phyloP scores from a whole-genome alignment of 257 asterid species.

The Gynochthodes officinalis region DNA sequence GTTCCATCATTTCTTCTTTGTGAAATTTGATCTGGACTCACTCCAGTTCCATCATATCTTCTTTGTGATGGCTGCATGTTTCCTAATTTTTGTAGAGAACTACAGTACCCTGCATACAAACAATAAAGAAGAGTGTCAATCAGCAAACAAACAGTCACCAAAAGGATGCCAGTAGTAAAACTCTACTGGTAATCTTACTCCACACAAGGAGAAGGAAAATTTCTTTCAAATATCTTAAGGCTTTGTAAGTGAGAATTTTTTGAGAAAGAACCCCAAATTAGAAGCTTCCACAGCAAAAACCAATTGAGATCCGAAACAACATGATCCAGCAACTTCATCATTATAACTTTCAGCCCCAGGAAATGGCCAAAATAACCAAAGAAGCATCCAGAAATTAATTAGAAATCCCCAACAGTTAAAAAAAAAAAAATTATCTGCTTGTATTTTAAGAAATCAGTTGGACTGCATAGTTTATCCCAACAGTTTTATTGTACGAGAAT shows the following conservation, averaged over 20 bases:
- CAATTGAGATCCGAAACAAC: neutral
- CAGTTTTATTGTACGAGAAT: neutral
- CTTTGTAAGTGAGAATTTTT: neutral
- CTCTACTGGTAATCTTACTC: neutral
- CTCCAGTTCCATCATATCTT: constrained; percentile 40
- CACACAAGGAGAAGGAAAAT: neutral
- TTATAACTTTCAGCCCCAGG: neutral
- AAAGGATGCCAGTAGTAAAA: neutral
- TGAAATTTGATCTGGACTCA: constrained; percentile 27
- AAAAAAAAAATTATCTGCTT: neutral
- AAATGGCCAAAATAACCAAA: neutral
- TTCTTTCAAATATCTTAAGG: neutral
- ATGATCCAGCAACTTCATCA: neutral
- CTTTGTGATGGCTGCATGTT: constrained; percentile 61
- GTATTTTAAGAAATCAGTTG: neutral
- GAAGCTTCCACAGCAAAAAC: neutral
- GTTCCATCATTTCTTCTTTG: too few species aligned
- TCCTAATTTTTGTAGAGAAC: constrained; percentile 19
- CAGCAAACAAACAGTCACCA: constrained; percentile 4
- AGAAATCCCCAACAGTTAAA: neutral
- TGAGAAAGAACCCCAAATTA: neutral
- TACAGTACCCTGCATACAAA: constrained; percentile 20
- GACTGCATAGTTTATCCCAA: neutral
- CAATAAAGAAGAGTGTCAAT: constrained; percentile 14
- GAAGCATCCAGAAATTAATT: neutral